Base-by-base conservation (phyloP, 2,329 filamentous ascomycete species). In the Talaromyces sp. region DNA sequence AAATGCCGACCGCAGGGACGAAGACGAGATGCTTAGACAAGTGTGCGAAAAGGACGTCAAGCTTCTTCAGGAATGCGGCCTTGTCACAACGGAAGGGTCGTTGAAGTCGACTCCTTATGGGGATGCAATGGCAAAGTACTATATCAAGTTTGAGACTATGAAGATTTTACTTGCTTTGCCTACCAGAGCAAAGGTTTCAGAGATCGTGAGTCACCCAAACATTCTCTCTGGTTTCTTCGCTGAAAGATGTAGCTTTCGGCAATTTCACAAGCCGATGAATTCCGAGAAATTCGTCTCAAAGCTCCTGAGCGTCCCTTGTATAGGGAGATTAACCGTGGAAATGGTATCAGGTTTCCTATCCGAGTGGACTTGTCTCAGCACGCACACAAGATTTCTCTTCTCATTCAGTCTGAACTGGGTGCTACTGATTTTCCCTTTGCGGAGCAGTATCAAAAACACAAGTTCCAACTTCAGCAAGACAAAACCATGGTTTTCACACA, bases 121-220 rank as follows among this genome's bases (percentile, higher is more conserved):
- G 1, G 82, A 88, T 60, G 88, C 88, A 4, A 96, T 96, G 91
- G 89, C 91, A 51, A 84, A 86, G 55, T 96, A 93, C 71, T 93
- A 91, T 77, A 79, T 95, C 3, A 85, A 85, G 25, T 93, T 93
- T 67, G 83, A 88, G 42, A 95, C 91, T 0, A 96, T 95, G 90
- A 88, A 86, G 67, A 72, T 80, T 1, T 80, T 96, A 15, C 76
- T 93, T 51, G 78, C 78, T 0, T 79, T 95, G 58, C 82, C 84
- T n/a, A 73, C 77, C 1, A 83, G 82, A 47, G 82, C 87, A 0
- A 85, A 82, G 8, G 79, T 88, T 7, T 87, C 87, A 32, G 83
- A 90, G 51, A 86, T 93, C 68, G 89, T 92, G 76, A 77, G 86
- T 75, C 1, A 4, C 10, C n/a, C 13, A 4, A 22, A 15, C 4